Conservation (phyloP, 2,329 filamentous ascomycete genomes). For the Fusarium falciforme region DNA sequence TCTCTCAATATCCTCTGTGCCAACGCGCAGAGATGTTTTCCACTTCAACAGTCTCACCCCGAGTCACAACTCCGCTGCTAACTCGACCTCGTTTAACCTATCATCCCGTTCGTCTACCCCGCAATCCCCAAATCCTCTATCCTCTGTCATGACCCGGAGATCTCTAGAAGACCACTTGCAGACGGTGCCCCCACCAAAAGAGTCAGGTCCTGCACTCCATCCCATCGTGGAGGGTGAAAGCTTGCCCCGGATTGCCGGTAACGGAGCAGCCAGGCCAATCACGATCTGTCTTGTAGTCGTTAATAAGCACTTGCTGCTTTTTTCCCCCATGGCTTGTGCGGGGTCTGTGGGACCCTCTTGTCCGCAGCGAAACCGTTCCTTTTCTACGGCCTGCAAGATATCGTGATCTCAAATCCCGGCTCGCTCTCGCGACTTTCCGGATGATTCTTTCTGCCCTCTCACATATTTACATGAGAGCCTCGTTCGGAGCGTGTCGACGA, state of each 20-base stretch:
- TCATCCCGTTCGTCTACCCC: background rate
- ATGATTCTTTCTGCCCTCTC: background rate
- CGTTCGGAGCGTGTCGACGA: background rate
- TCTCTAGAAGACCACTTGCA: background rate
- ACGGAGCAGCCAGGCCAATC: constrained; percentile 17
- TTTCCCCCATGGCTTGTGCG: constrained; percentile 1
- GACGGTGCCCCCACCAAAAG: background rate
- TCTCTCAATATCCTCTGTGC: background rate
- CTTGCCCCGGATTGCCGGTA: constrained; percentile 22
- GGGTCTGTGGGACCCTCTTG: background rate
- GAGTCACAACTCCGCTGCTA: background rate
- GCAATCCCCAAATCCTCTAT: constrained; percentile 10
- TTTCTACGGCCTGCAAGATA: constrained; percentile 13
- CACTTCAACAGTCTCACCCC: background rate
- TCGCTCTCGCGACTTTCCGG: constrained; percentile 1
- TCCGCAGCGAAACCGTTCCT: background rate
- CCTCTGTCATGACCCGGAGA: background rate
- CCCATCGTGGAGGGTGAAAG: background rate
- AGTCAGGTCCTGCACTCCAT: background rate
- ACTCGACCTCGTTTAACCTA: background rate
- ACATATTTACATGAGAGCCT: background rate
- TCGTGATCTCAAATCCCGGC: background rate
- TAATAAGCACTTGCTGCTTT: background rate
- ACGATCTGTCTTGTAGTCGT: background rate
- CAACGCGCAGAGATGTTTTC: background rate